A percentile compares a stretch with the other conserved stretches of the same genome.
These are phyloP conservation scores for Cucumis hystrix DNA, from an alignment of 306 rosid genomes.

Conservation along the genomic window DNA sequence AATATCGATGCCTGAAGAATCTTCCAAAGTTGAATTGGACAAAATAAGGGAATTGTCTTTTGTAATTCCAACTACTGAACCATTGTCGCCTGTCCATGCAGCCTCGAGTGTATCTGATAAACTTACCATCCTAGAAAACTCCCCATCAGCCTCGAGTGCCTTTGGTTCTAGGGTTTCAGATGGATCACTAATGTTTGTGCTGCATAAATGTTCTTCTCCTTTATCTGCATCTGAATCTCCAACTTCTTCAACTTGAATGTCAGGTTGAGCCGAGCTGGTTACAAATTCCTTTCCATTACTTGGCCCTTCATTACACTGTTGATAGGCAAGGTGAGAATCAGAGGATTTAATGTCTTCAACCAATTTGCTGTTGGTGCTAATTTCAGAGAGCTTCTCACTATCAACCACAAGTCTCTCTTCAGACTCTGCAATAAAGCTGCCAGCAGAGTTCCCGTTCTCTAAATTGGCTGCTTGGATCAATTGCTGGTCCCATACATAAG, in stretches of 20 bases:
- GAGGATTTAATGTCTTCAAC: conserved; percentile 28
- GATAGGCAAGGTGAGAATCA: conserved; percentile 6
- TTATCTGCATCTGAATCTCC: background rate
- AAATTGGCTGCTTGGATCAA: conserved; percentile 36
- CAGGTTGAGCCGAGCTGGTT: background rate
- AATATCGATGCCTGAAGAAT: conserved; percentile 18
- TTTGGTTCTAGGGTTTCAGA: conserved; percentile 30
- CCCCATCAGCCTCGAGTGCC: conserved; percentile 55
- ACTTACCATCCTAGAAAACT: conserved; percentile 35
- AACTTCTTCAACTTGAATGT: background rate
- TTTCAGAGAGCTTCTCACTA: conserved; percentile 28
- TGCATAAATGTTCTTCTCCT: background rate
- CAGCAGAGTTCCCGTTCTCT: conserved; percentile 23
- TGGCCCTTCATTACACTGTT: background rate
- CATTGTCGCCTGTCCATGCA: conserved; percentile 67
- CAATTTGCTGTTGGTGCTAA: conserved; percentile 16
- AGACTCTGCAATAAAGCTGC: conserved; percentile 27
- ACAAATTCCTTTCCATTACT: background rate
- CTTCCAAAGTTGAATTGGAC: conserved; percentile 30
- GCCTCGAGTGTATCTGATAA: conserved; percentile 91
- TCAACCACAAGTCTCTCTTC: conserved; percentile 23
- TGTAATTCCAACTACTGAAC: conserved; percentile 23
- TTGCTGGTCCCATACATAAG: conserved; percentile 80
- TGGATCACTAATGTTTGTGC: conserved; percentile 7
- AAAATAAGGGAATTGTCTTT: conserved; percentile 26